Evolutionary conservation across 2,329 filamentous ascomycete species (phyloP), one percentile per base, ranked within the genome.

Genomic region (Aspergillus japonicus): DNA sequence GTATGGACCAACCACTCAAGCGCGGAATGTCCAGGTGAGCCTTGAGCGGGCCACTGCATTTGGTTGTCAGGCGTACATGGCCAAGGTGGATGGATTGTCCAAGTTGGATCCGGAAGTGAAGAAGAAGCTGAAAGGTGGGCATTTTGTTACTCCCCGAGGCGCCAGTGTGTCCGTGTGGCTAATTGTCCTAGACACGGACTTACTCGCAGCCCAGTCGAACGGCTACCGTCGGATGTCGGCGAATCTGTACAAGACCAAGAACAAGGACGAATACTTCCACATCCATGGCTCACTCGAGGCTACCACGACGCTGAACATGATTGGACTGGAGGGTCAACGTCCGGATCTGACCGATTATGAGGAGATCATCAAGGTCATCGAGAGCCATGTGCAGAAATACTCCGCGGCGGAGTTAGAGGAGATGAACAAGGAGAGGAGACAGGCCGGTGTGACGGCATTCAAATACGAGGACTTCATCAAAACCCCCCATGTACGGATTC

Each of bases 261-360:
- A 80, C n/a, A 75, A 80, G 1, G 85, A 83, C n/a, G 81, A 88
- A 69, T 91, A 85, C 68, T 92, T 89, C 69, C 89, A 92, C 68
- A 88, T 91, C 26, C 89, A 91, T 70, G 89, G 89, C 49, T 91
- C 89, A 0, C 75, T 92, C 0, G 88, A 91, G 65, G 89, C 89
- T 3, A 87, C 85, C 10, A 87, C 83, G 7, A 89, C 88, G 0
- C 76, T 91, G 29, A 80, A 83, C 49, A 91, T 91, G 88, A 83
- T 91, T 65, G 89, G 87, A 0, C 75, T 91, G 5, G 83, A 87
- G 53, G 79, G 87, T 0, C 81, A 85, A 57, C 78, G 84, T 5
- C 85, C 87, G 1, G 85, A 87, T 50, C 70, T 90, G 57, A 84
- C 81, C 7, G 80, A 83, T n/a, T 86, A 88, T 61, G 77, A 81